Conservation (phyloP, 495 filamentous ascomycete species). For the Stereocaulon alpinum region DNA sequence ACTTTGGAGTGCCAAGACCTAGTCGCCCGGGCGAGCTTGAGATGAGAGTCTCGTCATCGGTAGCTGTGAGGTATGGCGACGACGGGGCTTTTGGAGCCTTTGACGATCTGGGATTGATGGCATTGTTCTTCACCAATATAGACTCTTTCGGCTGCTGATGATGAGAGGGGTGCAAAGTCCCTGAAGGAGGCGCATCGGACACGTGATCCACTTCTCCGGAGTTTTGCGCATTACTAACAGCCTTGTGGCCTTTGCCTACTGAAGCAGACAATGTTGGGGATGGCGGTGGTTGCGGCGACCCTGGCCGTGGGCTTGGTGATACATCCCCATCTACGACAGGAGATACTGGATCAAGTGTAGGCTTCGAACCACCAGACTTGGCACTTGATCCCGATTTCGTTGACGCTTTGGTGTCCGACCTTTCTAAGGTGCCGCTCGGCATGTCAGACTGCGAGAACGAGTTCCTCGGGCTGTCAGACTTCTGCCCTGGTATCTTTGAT, state of each 20-base stretch:
- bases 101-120: slow-evolving; percentile 42
- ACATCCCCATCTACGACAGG: slow-evolving; percentile 18
- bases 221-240: slow-evolving; percentile 69
- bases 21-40: slow-evolving; percentile 34
- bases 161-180: slow-evolving; percentile 34
- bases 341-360: slow-evolving; percentile 12
- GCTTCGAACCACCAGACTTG: slow-evolving; percentile 20
- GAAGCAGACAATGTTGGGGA: slow-evolving; percentile 78
- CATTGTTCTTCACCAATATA: slow-evolving; percentile 70
- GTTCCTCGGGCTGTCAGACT: slow-evolving; percentile 66
- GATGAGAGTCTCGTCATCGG: slow-evolving; percentile 22
- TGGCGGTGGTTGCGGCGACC: slow-evolving; percentile 66
- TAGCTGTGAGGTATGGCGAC: slow-evolving; percentile 15
- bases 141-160: slow-evolving; percentile 57
- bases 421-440: slow-evolving; percentile 42
- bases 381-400: slow-evolving; percentile 56
- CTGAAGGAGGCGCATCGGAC: slow-evolving; percentile 79
- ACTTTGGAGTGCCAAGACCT: slow-evolving; percentile 69
- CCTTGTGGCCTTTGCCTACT: slow-evolving; percentile 62
- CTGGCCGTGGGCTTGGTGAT: slow-evolving; percentile 32
- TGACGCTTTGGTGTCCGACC: slow-evolving; percentile 58
- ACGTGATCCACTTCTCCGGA: slow-evolving; percentile 90
- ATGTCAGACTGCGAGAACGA: slow-evolving; percentile 56
- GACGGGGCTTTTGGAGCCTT: slow-evolving; percentile 27
- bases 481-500: slow-evolving; percentile 63